A percentile compares a stretch with the other conserved stretches of the same genome.
Conservation (phyloP, 225 moss, liverwort and hornwort species). For the Polytrichum commune region DNA sequence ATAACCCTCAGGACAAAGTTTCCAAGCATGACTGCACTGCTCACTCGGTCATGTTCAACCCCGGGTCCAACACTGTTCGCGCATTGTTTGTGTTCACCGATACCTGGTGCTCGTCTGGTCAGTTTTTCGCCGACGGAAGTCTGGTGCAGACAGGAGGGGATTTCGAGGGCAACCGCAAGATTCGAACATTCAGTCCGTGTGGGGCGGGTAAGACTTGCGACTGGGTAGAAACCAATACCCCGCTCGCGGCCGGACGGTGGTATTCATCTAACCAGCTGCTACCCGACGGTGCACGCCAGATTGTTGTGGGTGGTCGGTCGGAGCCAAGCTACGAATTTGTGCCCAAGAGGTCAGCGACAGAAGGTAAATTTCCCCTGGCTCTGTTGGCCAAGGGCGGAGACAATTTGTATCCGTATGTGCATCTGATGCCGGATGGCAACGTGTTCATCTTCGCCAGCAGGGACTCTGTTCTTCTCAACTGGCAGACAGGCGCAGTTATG, state of each 20-base stretch:
- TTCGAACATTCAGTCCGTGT: constrained; percentile 22
- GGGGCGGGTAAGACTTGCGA: constrained; percentile 12
- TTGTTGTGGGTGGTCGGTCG: constrained; percentile 31
- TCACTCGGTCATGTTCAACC: constrained; percentile 15
- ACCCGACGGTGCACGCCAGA: constrained; percentile 26
- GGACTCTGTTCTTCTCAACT: constrained; percentile 27
- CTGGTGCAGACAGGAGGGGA: constrained; percentile 15
- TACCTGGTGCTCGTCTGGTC: constrained; percentile 14
- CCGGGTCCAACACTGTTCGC: constrained; percentile 2
- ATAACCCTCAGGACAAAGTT: not conserved
- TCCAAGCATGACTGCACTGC: constrained; percentile 14
- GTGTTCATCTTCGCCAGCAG: constrained; percentile 27
- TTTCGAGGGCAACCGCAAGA: constrained; percentile 34
- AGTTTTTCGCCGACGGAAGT: not conserved
- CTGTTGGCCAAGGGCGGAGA: constrained; percentile 19
- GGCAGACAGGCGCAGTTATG: constrained; percentile 21
- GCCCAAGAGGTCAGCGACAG: constrained; percentile 16
- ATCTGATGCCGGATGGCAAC: constrained; percentile 33
- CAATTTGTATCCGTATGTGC: constrained; percentile 44
- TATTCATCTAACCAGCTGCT: constrained; percentile 37
- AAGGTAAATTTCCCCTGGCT: constrained; percentile 14
- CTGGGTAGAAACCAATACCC: constrained; percentile 30
- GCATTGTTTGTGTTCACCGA: constrained; percentile 7
- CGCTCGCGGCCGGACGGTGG: constrained; percentile 31
- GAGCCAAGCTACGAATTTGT: constrained; percentile 27